Conservation (phyloP, 2,329 filamentous ascomycete genomes). For the Exophiala calicioides region DNA sequence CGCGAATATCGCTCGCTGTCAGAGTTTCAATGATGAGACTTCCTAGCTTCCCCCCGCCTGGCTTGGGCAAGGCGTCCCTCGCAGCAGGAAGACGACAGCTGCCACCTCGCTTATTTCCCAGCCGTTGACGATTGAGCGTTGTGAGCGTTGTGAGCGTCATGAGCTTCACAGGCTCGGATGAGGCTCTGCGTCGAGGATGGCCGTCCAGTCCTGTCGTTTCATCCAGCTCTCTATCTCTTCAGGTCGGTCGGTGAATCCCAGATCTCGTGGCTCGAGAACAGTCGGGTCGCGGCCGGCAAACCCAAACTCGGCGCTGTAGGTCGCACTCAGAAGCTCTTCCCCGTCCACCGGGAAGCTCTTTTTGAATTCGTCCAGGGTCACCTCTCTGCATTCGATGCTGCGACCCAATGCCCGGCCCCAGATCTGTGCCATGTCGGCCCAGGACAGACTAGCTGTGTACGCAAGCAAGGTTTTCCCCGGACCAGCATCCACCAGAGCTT, state of each 20-base stretch:
- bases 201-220: neutral
- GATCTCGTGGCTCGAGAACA: neutral
- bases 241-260: neutral
- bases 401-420: neutral
- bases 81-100: too few relatives aligned
- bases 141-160: neutral
- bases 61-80: too few relatives aligned
- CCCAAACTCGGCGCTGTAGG: neutral
- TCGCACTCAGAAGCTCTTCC: neutral
- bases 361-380: neutral
- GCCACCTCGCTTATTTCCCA: too few relatives aligned
- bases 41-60: too few relatives aligned
- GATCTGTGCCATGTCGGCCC: neutral
- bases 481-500: constrained; percentile 1
- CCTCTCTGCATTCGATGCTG: neutral
- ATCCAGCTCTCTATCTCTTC: neutral
- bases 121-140: too few relatives aligned
- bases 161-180: neutral
- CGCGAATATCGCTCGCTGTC: too few relatives aligned
- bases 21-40: too few relatives aligned
- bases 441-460: constrained; percentile 2
- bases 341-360: neutral
- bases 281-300: neutral
- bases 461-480: neutral
- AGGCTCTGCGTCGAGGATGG: neutral